phyloP scores from a whole-genome alignment of 176 grass and related monocot species.

The Zea mays region Zm-B73-REFERENCE-NAM-5.0 NC_050102.1:100191001-100191500 shows the following conservation, averaged over 20 bases:
- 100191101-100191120: not conserved
- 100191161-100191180: not conserved
- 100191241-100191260: slow-evolving; percentile 82
- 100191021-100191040: slow-evolving; percentile 9
- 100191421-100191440: slow-evolving; percentile 3
- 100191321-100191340: slow-evolving; percentile 14
- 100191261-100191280: slow-evolving; percentile 91
- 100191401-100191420: slow-evolving; percentile 14
- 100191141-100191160: not conserved
- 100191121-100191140: too few species aligned
- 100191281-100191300: slow-evolving; percentile 80
- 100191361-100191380: slow-evolving; percentile 21
- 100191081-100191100: not conserved
- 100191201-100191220: slow-evolving; percentile 46
- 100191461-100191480: slow-evolving; percentile 15
- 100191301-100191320: slow-evolving; percentile 29
- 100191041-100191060: slow-evolving; percentile 12
- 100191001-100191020: not conserved
- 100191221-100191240: slow-evolving; percentile 55
- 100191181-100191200: slow-evolving; percentile 17
- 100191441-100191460: not conserved
- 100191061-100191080: not conserved
- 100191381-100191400: not conserved
- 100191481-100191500: slow-evolving; percentile 45
- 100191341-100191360: slow-evolving; percentile 9